These are phyloP conservation scores for Podaxis sp. DNA, from an alignment of 768 basidiomycete species.

Conservation along the genomic window DNA sequence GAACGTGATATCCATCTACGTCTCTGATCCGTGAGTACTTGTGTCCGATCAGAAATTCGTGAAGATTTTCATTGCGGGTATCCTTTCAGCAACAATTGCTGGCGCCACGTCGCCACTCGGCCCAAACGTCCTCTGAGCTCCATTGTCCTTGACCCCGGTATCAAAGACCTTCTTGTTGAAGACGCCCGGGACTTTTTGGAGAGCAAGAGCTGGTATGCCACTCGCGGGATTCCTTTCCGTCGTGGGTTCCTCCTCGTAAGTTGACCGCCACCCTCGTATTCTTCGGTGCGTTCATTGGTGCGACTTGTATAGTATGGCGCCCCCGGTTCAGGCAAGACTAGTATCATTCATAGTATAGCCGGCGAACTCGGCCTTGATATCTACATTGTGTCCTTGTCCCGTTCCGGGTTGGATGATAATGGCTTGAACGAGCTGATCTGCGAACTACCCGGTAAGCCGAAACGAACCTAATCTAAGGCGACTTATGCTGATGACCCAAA, in stretches of 20 bases:
- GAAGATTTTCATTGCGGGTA: no score
- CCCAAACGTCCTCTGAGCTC: conserved; percentile 66
- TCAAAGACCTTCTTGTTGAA: conserved; percentile 60
- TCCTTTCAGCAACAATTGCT: conserved; percentile 33
- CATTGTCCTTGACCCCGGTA: conserved; percentile 68
- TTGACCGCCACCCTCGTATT: neutral
- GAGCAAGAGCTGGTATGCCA: conserved; percentile 70
- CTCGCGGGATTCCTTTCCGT: conserved; percentile 79
- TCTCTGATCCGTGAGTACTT: conserved; percentile 38
- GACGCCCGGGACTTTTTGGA: conserved; percentile 72
- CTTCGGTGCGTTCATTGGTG: neutral
- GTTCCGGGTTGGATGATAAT: conserved; percentile 60
- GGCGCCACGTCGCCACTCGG: conserved; percentile 54
- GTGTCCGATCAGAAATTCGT: neutral
- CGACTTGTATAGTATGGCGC: conserved; percentile 53
- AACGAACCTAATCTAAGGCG: neutral
- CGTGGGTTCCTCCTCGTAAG: conserved; percentile 67
- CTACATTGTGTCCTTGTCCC: conserved; percentile 69
- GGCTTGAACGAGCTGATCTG: conserved; percentile 56
- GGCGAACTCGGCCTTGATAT: conserved; percentile 74
- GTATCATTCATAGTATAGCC: conserved; percentile 71
- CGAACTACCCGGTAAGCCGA: conserved; percentile 47
- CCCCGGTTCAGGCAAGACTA: conserved; percentile 79
- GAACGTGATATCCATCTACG: conserved; percentile 50
- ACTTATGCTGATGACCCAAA: conserved; percentile 2